Conservation (phyloP, 139 green algal species). For the Chlorella sp. region DNA sequence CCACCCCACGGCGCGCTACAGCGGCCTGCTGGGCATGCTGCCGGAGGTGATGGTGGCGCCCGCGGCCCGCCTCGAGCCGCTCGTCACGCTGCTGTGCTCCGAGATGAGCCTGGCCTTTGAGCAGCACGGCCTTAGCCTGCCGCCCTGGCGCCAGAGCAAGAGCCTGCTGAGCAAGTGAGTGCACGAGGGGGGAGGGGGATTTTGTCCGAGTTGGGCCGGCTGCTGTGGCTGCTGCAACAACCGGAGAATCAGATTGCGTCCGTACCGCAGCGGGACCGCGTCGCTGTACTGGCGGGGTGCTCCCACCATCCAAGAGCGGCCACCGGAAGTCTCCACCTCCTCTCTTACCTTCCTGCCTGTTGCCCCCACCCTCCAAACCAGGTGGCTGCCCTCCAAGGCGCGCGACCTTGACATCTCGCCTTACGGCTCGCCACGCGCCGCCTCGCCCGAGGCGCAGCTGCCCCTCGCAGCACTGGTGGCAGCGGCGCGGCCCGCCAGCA, state of each 20-base stretch:
- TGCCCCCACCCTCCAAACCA: neutral
- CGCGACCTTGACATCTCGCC: conserved; percentile 41
- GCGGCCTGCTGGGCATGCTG: conserved; percentile 47
- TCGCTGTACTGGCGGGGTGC: too few relatives aligned
- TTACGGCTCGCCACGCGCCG: conserved; percentile 20
- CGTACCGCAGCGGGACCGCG: too few relatives aligned
- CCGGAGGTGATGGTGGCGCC: conserved; percentile 66
- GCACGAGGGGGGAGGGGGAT: neutral
- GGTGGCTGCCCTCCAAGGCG: conserved; percentile 46
- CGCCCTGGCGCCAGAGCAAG: conserved; percentile 69
- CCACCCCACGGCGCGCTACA: conserved; percentile 45
- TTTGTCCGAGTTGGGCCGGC: neutral
- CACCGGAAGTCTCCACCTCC: neutral
- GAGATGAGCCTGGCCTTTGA: conserved; percentile 66
- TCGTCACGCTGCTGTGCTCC: conserved; percentile 60
- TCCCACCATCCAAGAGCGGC: too few relatives aligned
- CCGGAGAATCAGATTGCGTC: neutral
- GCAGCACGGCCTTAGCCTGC: conserved; percentile 58
- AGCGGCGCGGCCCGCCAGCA: too few relatives aligned
- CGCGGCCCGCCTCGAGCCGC: conserved; percentile 42
- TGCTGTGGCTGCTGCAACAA: neutral
- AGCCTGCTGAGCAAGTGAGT: conserved; percentile 74
- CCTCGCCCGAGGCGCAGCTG: conserved; percentile 2
- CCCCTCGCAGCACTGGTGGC: too few relatives aligned
- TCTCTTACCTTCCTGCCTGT: too few relatives aligned